A percentile compares a stretch with the other conserved stretches of the same genome.
These are phyloP conservation scores for Spathaspora girioi DNA, from an alignment of 805 yeast species.

Conservation along the genomic window DNA sequence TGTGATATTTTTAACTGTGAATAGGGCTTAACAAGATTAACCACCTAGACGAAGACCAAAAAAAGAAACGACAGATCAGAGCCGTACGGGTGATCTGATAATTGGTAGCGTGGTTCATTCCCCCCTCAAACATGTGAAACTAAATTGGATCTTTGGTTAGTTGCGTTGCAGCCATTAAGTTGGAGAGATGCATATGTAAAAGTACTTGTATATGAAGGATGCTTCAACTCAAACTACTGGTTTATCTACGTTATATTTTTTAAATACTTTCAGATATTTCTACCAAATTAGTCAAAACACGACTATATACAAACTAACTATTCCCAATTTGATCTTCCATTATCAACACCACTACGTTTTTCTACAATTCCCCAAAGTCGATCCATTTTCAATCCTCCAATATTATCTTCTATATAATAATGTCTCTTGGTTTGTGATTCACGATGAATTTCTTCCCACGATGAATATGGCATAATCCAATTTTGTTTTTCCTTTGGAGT, in stretches of 20 bases:
- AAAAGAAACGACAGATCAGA: neutral
- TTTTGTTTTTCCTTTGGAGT: conserved; percentile 30
- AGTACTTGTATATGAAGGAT: too few species aligned
- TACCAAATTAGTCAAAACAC: neutral
- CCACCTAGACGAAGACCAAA: neutral
- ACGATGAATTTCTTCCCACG: conserved; percentile 39
- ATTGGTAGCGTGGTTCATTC: neutral
- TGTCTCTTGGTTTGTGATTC: conserved; percentile 31
- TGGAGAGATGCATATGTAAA: too few species aligned
- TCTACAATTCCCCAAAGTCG: conserved; percentile 83
- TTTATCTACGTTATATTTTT: too few species aligned
- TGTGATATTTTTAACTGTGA: neutral
- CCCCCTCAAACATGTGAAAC: too few species aligned
- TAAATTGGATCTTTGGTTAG: too few species aligned
- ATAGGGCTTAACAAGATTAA: too few species aligned
- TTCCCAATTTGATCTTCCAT: conserved; percentile 47
- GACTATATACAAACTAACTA: conserved; percentile 3
- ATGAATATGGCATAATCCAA: conserved; percentile 32
- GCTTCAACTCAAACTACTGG: too few species aligned
- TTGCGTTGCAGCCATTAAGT: neutral
- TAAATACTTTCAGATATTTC: too few species aligned
- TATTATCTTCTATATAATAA: conserved; percentile 64
- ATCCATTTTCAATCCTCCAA: conserved; percentile 83
- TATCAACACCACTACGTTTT: conserved; percentile 58
- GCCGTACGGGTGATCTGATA: neutral